Conservation (phyloP, 768 basidiomycete genomes). For the Collybia sp. region DNA sequence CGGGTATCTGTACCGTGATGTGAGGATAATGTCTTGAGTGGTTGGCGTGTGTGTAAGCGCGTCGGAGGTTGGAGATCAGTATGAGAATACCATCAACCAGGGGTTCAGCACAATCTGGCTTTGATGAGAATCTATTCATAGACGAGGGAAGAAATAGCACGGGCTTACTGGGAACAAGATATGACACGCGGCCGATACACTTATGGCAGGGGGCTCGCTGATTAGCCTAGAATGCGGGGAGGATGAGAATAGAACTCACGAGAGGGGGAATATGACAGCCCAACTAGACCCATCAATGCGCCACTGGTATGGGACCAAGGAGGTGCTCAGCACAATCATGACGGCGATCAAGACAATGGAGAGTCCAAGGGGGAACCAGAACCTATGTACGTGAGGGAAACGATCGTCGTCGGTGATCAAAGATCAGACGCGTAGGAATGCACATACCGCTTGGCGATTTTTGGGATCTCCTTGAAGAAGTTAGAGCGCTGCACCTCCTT, state of each 20-base stretch:
- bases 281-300: conserved; percentile 48
- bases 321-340: conserved; percentile 49
- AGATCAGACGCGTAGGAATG: neutral
- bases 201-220: conserved; percentile 33
- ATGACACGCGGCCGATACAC: conserved; percentile 60
- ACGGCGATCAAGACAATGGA: conserved; percentile 50
- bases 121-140: conserved; percentile 4
- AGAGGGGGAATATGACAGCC: conserved; percentile 75
- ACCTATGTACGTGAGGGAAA: conserved; percentile 32
- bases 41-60: too few species aligned
- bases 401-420: conserved; percentile 16
- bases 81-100: conserved; percentile 68
- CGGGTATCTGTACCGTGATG: too few species aligned
- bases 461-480: conserved; percentile 88
- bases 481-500: conserved; percentile 86
- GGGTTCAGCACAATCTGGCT: conserved; percentile 39
- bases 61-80: conserved; percentile 19
- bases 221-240: conserved; percentile 11
- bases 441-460: conserved; percentile 69
- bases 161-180: conserved; percentile 63
- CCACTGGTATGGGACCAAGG: conserved; percentile 54
- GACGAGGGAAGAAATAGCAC: neutral
- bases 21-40: too few species aligned
- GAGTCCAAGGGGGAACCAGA: conserved; percentile 55
- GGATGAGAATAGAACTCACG: conserved; percentile 27